Evolutionary conservation across 2,329 filamentous ascomycete species (phyloP), one percentile per base, ranked within the genome.

Genomic region (Neofusicoccum ribis): DNA sequence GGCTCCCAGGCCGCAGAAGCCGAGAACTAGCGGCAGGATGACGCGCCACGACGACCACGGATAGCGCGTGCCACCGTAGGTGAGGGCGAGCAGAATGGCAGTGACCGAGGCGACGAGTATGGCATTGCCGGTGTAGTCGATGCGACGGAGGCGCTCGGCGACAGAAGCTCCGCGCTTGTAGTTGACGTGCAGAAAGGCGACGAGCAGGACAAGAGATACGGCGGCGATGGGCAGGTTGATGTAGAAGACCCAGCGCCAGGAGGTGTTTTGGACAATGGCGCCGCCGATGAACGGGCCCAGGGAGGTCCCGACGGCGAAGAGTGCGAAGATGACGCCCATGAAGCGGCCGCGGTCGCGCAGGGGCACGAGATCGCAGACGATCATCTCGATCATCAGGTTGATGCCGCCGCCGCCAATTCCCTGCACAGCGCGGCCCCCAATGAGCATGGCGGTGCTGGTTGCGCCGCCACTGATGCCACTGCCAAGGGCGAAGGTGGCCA

Each of bases 371-470:
- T 86, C 84, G 27, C 78, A 82, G 11, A 85, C 74, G 17, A 86
- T 79, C 56, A 85, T 77, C 17, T 82, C 79, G 2, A 79, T 74
- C 3, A 85, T 72, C 47, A 82, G 69, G 59, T 78, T 77, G 67
- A 82, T 77, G 0, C 83, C 83, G 1, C 81, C 82, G 1, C 74
- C 79, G 0, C 83, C 84, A 1, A 83, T 70, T 0, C 87, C 86
- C 65, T 88, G 85, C 1, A 89, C 72, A 0, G 79, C 79, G 0
- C 86, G 79, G 12, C 84, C 85, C 67, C 77, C 80, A n/a, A 90
- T 85, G 1, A 90, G 75, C 70, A 82, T 81, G 0, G 68, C 70
- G 0, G 74, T 76, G 5, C 68, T 80, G 0, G 70, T 76, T 0
- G 86, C 81, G 0, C 79, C 80, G 0, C 84, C 86, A 46, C 77